Percentiles rank a stretch among this genome's conserved stretches.
Conservation (phyloP, 1,139 yeast species). For the Kodamaea plutei region DNA sequence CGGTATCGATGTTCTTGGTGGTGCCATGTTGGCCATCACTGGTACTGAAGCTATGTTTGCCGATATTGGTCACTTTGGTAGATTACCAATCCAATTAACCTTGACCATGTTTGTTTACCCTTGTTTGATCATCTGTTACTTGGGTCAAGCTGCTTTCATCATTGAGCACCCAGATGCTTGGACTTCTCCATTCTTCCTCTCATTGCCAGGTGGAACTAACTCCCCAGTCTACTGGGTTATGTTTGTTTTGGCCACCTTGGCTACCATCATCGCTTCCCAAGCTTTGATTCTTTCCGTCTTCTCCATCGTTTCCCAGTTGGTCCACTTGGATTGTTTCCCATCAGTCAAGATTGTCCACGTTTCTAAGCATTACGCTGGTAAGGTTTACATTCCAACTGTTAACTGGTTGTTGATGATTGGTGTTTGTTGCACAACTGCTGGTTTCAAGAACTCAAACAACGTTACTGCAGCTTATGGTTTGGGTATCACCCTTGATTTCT, state of each 20-base stretch:
- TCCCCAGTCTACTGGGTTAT: slow-evolving; percentile 47
- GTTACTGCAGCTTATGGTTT: slow-evolving; percentile 61
- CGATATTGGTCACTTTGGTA: slow-evolving; percentile 55
- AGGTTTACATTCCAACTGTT: slow-evolving; percentile 48
- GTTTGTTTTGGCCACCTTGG: slow-evolving; percentile 49
- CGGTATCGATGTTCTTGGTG: slow-evolving; percentile 44
- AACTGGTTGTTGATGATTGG: slow-evolving; percentile 49
- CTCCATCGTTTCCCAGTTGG: slow-evolving; percentile 48
- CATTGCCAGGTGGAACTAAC: slow-evolving; percentile 49
- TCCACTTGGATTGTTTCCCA: slow-evolving; percentile 53
- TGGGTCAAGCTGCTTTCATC: slow-evolving; percentile 57
- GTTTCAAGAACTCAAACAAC: slow-evolving; percentile 45
- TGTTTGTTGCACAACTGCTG: slow-evolving; percentile 47
- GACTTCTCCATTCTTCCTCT: slow-evolving; percentile 42
- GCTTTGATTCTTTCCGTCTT: slow-evolving; percentile 56
- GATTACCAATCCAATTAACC: slow-evolving; percentile 46
- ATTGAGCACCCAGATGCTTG: slow-evolving; percentile 36
- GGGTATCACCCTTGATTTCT: slow-evolving; percentile 52
- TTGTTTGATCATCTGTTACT: slow-evolving; percentile 44
- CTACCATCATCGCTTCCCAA: slow-evolving; percentile 58
- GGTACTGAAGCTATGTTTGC: slow-evolving; percentile 66
- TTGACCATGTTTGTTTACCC: slow-evolving; percentile 48
- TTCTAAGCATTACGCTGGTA: slow-evolving; percentile 40
- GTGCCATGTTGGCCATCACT: slow-evolving; percentile 53
- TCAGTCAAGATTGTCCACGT: slow-evolving; percentile 42